Base-by-base conservation (phyloP, 805 yeast genomes). In the Saturnispora saitoi region DNA sequence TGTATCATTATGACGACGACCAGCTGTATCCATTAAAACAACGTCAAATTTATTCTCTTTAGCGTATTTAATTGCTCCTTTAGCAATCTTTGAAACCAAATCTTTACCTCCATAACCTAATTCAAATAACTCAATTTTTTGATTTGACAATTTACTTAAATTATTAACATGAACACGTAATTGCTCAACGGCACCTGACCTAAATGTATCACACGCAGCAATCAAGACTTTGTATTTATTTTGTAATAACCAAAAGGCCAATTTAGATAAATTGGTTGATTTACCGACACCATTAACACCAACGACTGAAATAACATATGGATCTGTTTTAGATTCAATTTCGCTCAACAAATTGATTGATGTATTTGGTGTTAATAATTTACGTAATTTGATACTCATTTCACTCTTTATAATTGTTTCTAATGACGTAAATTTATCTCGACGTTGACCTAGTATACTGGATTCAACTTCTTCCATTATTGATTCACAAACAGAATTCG, bases 101-200 rank as follows among this genome's bases (percentile, higher is more conserved):
- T 85, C 89, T n/a, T 95, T 93, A 38, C 95, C 95, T 53, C 98
- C 98, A 58, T 91, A 91, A 4, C 99, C 99, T 48, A 89, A 90
- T 67, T 89, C 95, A 63, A 84, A 91, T 31, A 91, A 68, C 62
- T 89, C 96, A 45, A 88, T 83, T 56, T 69, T 61, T 15, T 56
- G 54, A 42, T 73, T 76, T 30, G 87, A 81, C 38, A 90, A 70
- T 53, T 80, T 80, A 47, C 81, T 77, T 53, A 91, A 70, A 59
- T 93, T 86, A 52, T 82, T 81, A 2, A 91, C 98, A 67, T 91
- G 99, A 2, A 90, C 96, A 56, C 93, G 80, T 52, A 91, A 72
- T 68, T 91, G 99, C 64, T 91, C 98, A n/a, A 91, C 97, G 0
- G 99, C 99, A 46, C 99, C 99, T 0, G 96, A 87, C 66, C 99